Evolutionary conservation across 2,329 filamentous ascomycete species (phyloP), one percentile per base, ranked within the genome.

Genomic region (Keithomyces neogunnii): DNA sequence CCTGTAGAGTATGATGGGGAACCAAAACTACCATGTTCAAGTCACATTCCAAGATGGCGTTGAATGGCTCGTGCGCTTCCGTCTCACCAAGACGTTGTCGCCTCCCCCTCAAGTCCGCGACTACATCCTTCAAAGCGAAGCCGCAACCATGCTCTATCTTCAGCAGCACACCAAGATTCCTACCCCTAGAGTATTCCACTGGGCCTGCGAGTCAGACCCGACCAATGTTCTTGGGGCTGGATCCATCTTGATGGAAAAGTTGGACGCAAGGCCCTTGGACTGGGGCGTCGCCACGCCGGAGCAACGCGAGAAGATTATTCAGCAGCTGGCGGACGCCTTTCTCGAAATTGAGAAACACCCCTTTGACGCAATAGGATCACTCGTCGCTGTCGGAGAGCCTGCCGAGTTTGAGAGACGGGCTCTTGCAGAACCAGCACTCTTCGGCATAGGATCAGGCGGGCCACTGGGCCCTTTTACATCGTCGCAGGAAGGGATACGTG

Each of bases 201-300:
- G 55, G 59, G 60, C 59, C 30, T 66, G 60, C 48, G 62, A 63
- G 47, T 61, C 60, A 9, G 61, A 64, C 50, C 58, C 56, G 3
- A 35, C 19, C 1, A 71, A 71, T 53, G 54, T 54, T 29, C 48
- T 71, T 36, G 66, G 68, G 8, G 60, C 67, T 40, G 61, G 65
- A 28, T 73, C 71, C 50, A 71, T 73, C 44, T 58, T 73, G 19
- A 68, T 73, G 62, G 67, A 73, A 52, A 73, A 70, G 57, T 49
- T 73, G 44, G 54, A 59, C 9, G 66, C 68, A 4, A 60, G 45
- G 26, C 63, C 65, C 1, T 56, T 73, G 28, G 55, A 61, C 4
- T 73, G 65, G 67, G 56, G 66, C 45, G 44, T 50, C 38, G 58
- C 67, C 9, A 65, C 49, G 29, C 0, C 51, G 1, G 36, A 47